Evolutionary conservation across 2,329 filamentous ascomycete genomes (phyloP), one percentile per base, ranked within the genome.

Genomic region (Aspergillus flavus): DNA sequence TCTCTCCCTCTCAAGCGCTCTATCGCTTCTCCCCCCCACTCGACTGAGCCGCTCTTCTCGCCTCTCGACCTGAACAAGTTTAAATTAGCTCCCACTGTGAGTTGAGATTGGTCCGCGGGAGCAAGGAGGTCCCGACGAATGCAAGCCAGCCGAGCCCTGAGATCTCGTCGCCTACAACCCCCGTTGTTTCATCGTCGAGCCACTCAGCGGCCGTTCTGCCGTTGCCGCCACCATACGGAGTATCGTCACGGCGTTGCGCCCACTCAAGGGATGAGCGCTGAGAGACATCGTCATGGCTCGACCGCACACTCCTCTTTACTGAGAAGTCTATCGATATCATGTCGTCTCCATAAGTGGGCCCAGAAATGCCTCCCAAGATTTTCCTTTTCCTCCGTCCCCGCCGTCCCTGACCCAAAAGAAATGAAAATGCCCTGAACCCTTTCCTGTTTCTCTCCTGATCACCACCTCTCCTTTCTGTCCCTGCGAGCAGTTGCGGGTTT

Each of bases 21-120:
- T 30, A 50, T 60, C 34, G 64, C 58, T 61, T 65, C 63, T 64
- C 16, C 4, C 12, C 39, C 39, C 39, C 39, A n/a, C 39, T 41
- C 6, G 1, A 41, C 16, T n/a, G 39, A 41, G 39, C 39, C 39
- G n/a, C 39, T 60, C 30, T 61, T 62, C 43, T 43, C 50, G 23
- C 46, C 46, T 50, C 46, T 48, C 21, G 11, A 48, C 45, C 11
- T 10, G 48, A 52, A 10, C 30, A 55, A 39, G 52, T 55, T 55
- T 55, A 55, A 55, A 39, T 55, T 55, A 39, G 52, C n/a, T 26
- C 30, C n/a, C 21, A 32, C 19, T 48, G n/a, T 26, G 19, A 39
- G 11, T 23, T 28, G 6, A 48, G n/a, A 55, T 55, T 55, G 52
- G 52, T 41, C 52, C 52, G 16, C 23, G 36, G 12, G 28, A 6